These are phyloP conservation scores for Penicillium waksmanii DNA, from an alignment of 495 filamentous ascomycete species.

Conservation along the genomic window DNA sequence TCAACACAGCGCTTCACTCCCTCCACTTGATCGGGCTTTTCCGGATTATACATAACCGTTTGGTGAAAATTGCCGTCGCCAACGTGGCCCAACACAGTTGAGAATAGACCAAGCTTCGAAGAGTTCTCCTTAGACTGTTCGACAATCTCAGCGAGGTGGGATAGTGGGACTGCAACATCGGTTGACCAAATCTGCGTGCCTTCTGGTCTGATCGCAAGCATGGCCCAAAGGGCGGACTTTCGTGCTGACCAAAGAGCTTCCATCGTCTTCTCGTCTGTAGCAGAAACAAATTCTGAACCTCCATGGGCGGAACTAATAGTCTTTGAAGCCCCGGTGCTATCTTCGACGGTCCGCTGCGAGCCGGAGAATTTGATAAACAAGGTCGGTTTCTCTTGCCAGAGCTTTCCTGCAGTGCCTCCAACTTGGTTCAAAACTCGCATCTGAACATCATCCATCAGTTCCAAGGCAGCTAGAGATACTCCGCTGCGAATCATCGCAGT, in stretches of 20 bases:
- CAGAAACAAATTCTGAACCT: conserved; percentile 75
- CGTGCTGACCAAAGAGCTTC: conserved; percentile 80
- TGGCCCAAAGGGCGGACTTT: conserved; percentile 77
- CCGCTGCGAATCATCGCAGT: conserved; percentile 78
- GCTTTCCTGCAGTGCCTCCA: conserved; percentile 77
- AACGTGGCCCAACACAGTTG: conserved; percentile 78
- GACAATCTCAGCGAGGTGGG: conserved; percentile 79
- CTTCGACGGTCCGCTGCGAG: background rate
- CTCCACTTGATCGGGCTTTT: conserved; percentile 60
- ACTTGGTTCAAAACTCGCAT: conserved; percentile 90
- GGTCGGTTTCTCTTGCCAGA: conserved; percentile 63
- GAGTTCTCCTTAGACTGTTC: conserved; percentile 84
- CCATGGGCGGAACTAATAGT: conserved; percentile 61
- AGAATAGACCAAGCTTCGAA: conserved; percentile 77
- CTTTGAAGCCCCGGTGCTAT: conserved; percentile 29
- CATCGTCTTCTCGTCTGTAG: conserved; percentile 63
- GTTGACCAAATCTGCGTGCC: conserved; percentile 69
- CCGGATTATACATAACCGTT: conserved; percentile 71
- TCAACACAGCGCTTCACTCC: conserved; percentile 72
- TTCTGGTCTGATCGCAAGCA: conserved; percentile 47
- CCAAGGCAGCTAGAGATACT: conserved; percentile 84
- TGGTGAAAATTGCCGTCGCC: conserved; percentile 92
- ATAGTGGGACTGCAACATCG: conserved; percentile 86
- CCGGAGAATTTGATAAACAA: conserved; percentile 96
- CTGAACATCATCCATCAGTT: conserved; percentile 91